Percentiles rank a stretch among this genome's conserved stretches.
Conservation (phyloP, 495 filamentous ascomycete genomes). For the Extremus antarcticus region DNA sequence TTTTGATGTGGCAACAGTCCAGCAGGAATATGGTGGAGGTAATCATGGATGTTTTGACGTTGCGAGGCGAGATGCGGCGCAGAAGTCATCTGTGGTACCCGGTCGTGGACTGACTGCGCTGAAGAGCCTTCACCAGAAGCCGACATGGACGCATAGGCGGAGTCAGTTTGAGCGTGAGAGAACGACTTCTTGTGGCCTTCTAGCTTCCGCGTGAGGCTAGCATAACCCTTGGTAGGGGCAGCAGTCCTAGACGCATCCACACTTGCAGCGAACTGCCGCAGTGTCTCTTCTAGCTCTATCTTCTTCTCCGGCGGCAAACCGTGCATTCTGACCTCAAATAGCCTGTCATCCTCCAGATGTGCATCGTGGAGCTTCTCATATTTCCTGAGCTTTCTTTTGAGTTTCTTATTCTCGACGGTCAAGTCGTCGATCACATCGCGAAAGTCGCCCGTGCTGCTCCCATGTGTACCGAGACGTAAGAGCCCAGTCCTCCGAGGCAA, state of each 20-base stretch:
- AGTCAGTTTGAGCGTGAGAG: conserved; percentile 49
- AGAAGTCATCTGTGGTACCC: neutral
- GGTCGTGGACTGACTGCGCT: conserved; percentile 14
- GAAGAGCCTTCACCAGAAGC: conserved; percentile 36
- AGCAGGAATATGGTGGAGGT: conserved; percentile 50
- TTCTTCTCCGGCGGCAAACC: conserved; percentile 54
- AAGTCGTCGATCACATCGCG: conserved; percentile 34
- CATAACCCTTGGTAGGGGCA: conserved; percentile 10
- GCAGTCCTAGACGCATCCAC: conserved; percentile 33
- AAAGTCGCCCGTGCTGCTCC: conserved; percentile 30
- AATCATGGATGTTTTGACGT: conserved; percentile 47
- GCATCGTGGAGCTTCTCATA: conserved; percentile 53
- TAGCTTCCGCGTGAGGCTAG: conserved; percentile 3
- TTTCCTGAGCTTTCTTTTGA: conserved; percentile 57
- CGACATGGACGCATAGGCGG: conserved; percentile 65
- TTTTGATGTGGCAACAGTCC: conserved; percentile 43
- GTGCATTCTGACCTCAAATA: conserved; percentile 69
- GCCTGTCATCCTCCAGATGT: conserved; percentile 51
- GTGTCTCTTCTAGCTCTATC: conserved; percentile 58
- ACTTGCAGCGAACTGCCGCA: conserved; percentile 53
- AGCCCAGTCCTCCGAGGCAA: conserved; percentile 14
- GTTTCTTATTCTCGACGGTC: conserved; percentile 41
- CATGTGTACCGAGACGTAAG: conserved; percentile 11
- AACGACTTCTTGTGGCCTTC: conserved; percentile 21
- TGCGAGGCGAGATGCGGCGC: conserved; percentile 11